Conservation (phyloP, 2,329 filamentous ascomycete genomes). For the Pochonia chlamydosporia region DNA sequence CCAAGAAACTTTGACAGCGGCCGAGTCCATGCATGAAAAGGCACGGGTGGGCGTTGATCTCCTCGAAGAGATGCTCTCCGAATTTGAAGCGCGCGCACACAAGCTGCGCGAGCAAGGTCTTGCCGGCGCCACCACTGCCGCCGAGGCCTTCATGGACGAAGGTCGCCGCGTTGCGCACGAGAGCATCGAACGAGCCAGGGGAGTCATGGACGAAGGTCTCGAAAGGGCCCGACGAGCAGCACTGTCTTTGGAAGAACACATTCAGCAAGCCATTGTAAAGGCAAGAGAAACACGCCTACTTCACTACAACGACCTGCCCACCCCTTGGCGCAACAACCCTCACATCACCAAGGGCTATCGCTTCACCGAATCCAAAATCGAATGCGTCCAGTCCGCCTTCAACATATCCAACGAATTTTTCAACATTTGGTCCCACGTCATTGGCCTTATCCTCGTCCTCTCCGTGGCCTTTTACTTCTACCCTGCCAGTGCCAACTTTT, state of each 20-base stretch:
- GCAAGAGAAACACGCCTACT: slow-evolving; percentile 80
- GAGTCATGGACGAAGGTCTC: slow-evolving; percentile 74
- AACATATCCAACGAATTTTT: slow-evolving; percentile 85
- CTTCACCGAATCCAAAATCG: slow-evolving; percentile 85
- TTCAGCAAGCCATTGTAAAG: slow-evolving; percentile 69
- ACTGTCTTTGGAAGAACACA: slow-evolving; percentile 74
- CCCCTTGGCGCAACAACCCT: slow-evolving; percentile 91
- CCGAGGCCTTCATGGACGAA: slow-evolving; percentile 68
- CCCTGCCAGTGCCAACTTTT: slow-evolving; percentile 80
- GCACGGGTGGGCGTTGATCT: slow-evolving; percentile 80
- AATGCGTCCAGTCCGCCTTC: slow-evolving; percentile 80
- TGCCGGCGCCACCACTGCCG: slow-evolving; percentile 58
- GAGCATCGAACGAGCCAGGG: slow-evolving; percentile 65
- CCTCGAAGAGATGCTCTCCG: slow-evolving; percentile 77
- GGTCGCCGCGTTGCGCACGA: slow-evolving; percentile 77
- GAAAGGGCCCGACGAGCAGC: slow-evolving; percentile 79
- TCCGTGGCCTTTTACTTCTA: slow-evolving; percentile 95
- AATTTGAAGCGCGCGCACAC: slow-evolving; percentile 78
- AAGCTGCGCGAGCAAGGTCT: slow-evolving; percentile 74
- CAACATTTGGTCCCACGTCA: slow-evolving; percentile 95
- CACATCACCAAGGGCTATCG: slow-evolving; percentile 90
- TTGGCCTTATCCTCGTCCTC: slow-evolving; percentile 84
- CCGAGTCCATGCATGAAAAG: slow-evolving; percentile 87
- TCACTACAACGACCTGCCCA: slow-evolving; percentile 81
- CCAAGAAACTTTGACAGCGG: slow-evolving; percentile 75